Base-by-base conservation (phyloP, 345 rosid species). In the Lepidium didymum region DNA sequence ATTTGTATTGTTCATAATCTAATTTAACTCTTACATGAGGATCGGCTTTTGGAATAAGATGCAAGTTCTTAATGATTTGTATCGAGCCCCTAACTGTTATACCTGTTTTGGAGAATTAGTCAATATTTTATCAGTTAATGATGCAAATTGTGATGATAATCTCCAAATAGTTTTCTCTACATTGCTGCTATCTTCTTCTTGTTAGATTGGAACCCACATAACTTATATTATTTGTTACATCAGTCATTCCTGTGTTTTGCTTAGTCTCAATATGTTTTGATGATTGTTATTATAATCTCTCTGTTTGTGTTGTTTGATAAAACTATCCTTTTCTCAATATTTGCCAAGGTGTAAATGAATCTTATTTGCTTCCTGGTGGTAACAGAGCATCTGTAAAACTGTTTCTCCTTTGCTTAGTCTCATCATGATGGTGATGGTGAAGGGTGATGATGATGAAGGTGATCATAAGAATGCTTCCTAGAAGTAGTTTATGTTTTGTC, bases 381-480 rank as follows among this genome's bases (percentile, higher is more conserved):
- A 3, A 8, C 25, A 10, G 50, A 27, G 10, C 23, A 14, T 14
- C 14, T 59, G 6, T 8, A 42, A 15, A 47, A 23, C 36, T 59
- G 19, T 2, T 25, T 11, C 3, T 41, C n/a, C 1, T 57, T 37
- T 38, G 5, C 13, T 13, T 21, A 35, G 27, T 57, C 14, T 53
- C 21, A 4, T n/a, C n/a, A 29, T 29, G 33, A 29, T 29, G 7
- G 33, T 29, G 33, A 29, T 29, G 33, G 33, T 29, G 33, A 29
- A 3, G 27, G 27, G 27, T 29, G 53, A 33, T 36, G 15, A 41
- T 14, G 58, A 43, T 8, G 79, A 59, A 12, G 64, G 44, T 1
- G 76, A 37, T 0, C 78, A 68, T 1, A 78, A 73, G 2, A 80
- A 74, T 10, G 35, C 33, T 43, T 18, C 33, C 3, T 40, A 45